These are phyloP conservation scores for Cladosporium sp. DNA, from an alignment of 2,329 filamentous ascomycete species.

Conservation along the genomic window DNA sequence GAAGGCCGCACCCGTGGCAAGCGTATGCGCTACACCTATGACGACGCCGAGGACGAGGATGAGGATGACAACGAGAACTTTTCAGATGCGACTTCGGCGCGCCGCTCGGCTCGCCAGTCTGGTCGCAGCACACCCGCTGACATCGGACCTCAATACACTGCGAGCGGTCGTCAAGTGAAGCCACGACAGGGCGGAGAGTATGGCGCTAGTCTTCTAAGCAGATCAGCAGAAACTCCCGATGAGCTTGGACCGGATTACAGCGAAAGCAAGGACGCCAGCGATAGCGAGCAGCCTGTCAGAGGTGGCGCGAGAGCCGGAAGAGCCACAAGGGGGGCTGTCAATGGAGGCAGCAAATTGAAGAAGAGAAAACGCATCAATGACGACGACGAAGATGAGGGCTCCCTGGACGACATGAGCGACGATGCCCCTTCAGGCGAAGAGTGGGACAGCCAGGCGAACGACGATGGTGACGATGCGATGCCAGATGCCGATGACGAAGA, in stretches of 20 bases:
- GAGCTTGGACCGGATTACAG: conserved; percentile 34
- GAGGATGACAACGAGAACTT: conserved; percentile 66
- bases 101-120: conserved; percentile 64
- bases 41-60: conserved; percentile 76
- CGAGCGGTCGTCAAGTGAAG: conserved; percentile 83
- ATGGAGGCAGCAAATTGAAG: conserved; percentile 33
- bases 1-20: conserved; percentile 96
- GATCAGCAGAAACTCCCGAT: conserved; percentile 49
- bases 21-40: conserved; percentile 94
- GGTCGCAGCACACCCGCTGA: conserved; percentile 72
- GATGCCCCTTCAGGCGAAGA: conserved; percentile 61
- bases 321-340: conserved; percentile 35
- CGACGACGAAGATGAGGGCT: conserved; percentile 55
- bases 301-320: conserved; percentile 49
- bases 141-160: conserved; percentile 68
- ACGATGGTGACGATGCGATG: conserved; percentile 17
- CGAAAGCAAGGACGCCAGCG: conserved; percentile 41
- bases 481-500: conserved; percentile 16
- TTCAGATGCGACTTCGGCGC: conserved; percentile 68
- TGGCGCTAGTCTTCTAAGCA: conserved; percentile 61
- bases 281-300: conserved; percentile 47
- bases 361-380: conserved; percentile 53
- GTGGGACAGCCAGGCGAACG: conserved; percentile 44
- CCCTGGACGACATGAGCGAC: conserved; percentile 63
- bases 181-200: conserved; percentile 66